phyloP scores from a whole-genome alignment of 2,329 filamentous ascomycete genomes.

The Aureobasidium sp. region DNA sequence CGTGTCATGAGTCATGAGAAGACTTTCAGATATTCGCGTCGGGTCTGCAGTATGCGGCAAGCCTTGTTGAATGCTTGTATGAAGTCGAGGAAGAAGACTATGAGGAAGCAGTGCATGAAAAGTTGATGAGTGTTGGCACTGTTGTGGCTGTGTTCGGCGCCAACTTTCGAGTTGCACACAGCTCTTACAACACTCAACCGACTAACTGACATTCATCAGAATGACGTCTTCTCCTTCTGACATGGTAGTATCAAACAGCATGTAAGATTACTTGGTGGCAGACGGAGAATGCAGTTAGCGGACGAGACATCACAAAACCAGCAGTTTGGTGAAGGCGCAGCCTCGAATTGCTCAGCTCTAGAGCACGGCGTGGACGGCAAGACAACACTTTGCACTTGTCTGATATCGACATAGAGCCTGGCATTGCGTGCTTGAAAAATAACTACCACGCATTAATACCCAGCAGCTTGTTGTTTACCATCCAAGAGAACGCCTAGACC shows the following conservation, averaged over 20 bases:
- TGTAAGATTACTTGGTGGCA: background rate
- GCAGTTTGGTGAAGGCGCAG: background rate
- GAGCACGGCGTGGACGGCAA: background rate
- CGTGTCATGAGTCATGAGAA: background rate
- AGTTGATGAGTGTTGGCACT: background rate
- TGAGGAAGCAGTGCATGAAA: background rate
- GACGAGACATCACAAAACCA: no score
- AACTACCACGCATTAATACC: conserved; percentile 4
- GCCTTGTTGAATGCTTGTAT: background rate
- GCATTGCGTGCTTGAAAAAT: background rate
- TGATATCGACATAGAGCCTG: background rate
- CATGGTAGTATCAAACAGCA: background rate
- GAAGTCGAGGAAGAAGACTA: background rate
- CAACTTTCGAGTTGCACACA: background rate
- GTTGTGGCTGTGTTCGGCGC: background rate
- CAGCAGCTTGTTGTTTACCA: background rate
- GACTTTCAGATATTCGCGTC: background rate
- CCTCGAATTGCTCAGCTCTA: background rate
- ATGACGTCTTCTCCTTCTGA: background rate
- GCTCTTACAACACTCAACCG: no score
- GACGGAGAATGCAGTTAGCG: no score
- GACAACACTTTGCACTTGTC: background rate
- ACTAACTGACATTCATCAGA: background rate
- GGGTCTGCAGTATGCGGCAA: background rate
- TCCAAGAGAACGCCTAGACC: conserved; percentile 3